Base-by-base conservation (phyloP, 768 basidiomycete species). In the Leccinum incarnatum region DNA sequence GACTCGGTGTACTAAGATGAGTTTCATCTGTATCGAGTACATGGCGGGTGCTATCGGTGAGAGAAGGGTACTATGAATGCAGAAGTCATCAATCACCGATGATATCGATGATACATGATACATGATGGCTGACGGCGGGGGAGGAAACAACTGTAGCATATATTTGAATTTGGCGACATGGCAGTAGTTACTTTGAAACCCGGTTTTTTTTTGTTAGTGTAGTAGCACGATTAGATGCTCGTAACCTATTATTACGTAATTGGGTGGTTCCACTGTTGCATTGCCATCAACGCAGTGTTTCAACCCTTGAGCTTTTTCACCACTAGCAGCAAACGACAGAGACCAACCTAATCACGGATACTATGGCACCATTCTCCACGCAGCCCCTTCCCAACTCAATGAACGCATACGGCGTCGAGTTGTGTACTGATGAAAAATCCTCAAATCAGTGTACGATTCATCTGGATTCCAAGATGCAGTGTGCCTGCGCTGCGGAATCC, bases 301-400 rank as follows among this genome's bases (percentile, higher is more conserved):
- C 27, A 27, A 17, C 29, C 10, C 51, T 23, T 51, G 11, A 5
- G 30, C 52, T 29, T 8, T 8, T 3, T 12, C 17, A 56, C 59
- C 48, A 63, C 55, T 17, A 62, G 65, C 11, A 46, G 21, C 21
- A 1, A 15, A n/a, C 54, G 29, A 53, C 59, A 42, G 40, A 52
- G 42, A 52, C 36, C 46, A 59, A 32, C 46, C 51, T 60, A 25
- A 67, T 58, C 56, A 61, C 56, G 27, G 46, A 59, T 54, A 68
- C 51, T 46, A 73, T 73, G 72, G 46, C 58, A n/a, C 66, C 60
- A 52, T 58, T 69, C 48, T 69, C 63, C n/a, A 65, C 62, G 2
- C 72, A 74, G 57, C 72, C 72, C 30, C 55, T 57, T 34, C 47
- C 72, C 1, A 64, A 48, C 46, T 62, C 65, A 3, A 73, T 73